These are phyloP conservation scores for Metarhizium sp. DNA, from an alignment of 2,329 filamentous ascomycete species.

Conservation along the genomic window DNA sequence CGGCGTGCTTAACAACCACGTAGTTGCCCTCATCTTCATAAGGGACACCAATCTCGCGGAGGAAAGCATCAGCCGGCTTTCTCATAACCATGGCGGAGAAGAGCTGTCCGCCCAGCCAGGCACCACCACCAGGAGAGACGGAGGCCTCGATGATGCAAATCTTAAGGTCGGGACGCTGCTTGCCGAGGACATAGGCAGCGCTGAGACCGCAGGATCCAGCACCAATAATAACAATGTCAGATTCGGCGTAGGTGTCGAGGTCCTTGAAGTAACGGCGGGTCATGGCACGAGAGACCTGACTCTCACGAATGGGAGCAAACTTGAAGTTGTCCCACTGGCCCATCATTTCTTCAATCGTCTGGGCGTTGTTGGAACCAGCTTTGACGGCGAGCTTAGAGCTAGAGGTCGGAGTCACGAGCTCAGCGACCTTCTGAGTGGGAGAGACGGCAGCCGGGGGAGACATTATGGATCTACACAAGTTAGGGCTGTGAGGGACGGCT, in stretches of 20 bases:
- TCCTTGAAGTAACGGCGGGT: constrained; percentile 87
- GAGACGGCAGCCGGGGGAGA: constrained; percentile 67
- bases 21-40: constrained; percentile 84
- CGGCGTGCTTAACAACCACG: constrained; percentile 89
- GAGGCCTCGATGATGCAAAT: constrained; percentile 86
- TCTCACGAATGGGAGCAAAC: constrained; percentile 83
- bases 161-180: constrained; percentile 77
- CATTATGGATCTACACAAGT: constrained; percentile 46
- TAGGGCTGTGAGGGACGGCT: constrained; percentile 18
- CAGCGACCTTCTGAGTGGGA: constrained; percentile 40
- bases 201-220: constrained; percentile 83
- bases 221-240: constrained; percentile 87
- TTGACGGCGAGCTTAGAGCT: constrained; percentile 34
- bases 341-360: constrained; percentile 55
- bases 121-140: constrained; percentile 79
- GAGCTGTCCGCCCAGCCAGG: constrained; percentile 88
- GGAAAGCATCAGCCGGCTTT: constrained; percentile 80
- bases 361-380: constrained; percentile 20
- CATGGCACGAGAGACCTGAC: constrained; percentile 88
- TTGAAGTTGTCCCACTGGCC: constrained; percentile 74
- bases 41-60: constrained; percentile 70
- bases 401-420: constrained; percentile 33
- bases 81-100: constrained; percentile 95
- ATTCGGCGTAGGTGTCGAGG: constrained; percentile 81
- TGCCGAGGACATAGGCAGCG: constrained; percentile 75